Evolutionary conservation across 2,329 filamentous ascomycete genomes (phyloP).

Genomic region (Ascochyta fabae): DNA sequence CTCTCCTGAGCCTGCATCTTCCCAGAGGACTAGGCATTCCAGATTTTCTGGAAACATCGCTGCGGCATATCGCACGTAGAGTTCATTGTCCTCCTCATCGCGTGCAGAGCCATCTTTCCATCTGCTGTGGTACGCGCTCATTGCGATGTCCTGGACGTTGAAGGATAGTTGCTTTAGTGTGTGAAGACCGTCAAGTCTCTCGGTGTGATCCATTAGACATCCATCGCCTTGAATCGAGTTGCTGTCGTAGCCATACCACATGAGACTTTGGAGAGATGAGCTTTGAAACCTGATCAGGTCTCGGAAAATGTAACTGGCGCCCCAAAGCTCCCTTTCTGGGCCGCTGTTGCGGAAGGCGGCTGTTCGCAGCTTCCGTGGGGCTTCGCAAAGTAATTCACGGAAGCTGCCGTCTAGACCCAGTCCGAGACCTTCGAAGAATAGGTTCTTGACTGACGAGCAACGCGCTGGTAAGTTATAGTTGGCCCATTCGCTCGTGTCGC

Average conservation of each 20-base stretch:
- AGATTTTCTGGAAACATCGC: neutral
- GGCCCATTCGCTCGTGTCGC: neutral
- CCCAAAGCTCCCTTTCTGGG: no score
- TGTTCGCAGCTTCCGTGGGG: neutral
- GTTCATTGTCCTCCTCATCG: neutral
- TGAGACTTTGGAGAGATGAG: neutral
- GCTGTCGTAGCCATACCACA: constrained; percentile 2
- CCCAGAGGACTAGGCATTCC: neutral
- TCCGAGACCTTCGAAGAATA: neutral
- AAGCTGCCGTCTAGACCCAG: neutral
- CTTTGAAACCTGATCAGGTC: no score
- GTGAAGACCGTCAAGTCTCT: neutral
- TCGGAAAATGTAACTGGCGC: neutral
- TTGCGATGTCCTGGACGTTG: neutral
- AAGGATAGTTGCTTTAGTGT: neutral
- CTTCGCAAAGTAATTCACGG: neutral
- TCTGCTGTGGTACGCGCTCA: neutral
- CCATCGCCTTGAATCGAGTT: neutral
- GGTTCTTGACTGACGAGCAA: neutral
- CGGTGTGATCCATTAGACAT: neutral
- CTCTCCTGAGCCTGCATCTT: neutral
- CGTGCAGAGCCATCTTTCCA: no score
- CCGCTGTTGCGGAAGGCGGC: neutral
- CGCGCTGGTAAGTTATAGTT: neutral
- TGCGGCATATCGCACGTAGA: neutral